Evolutionary conservation across 352 stramenopile genomes (phyloP).

Genomic region (Pythium utonaiense): DNA sequence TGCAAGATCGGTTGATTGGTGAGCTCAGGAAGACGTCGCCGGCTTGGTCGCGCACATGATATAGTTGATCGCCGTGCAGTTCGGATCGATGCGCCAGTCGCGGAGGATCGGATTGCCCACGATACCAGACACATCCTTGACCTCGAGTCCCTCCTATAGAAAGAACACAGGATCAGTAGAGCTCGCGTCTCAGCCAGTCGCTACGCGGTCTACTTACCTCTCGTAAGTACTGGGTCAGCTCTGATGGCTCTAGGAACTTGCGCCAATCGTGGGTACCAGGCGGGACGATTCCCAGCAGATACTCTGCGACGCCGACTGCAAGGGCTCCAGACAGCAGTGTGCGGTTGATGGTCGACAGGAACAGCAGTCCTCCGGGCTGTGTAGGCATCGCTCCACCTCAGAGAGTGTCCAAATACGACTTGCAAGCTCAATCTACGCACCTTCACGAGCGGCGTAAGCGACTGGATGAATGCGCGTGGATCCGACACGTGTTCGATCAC

Average conservation of each 20-base stretch:
- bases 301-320: slow-evolving; percentile 74
- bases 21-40: not conserved
- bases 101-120: slow-evolving; percentile 70
- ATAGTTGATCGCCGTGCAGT: slow-evolving; percentile 80
- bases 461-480: slow-evolving; percentile 61
- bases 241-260: slow-evolving; percentile 77
- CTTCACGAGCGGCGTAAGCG: slow-evolving; percentile 78
- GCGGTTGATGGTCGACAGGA: slow-evolving; percentile 85
- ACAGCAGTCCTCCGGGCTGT: slow-evolving; percentile 70
- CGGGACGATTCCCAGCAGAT: slow-evolving; percentile 68
- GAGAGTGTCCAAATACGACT: too few relatives aligned
- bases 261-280: slow-evolving; percentile 83
- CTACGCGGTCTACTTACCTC: slow-evolving; percentile 23
- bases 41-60: slow-evolving; percentile 76
- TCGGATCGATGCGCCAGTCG: slow-evolving; percentile 70
- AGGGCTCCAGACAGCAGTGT: slow-evolving; percentile 60
- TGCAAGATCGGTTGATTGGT: not conserved
- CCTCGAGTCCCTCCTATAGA: slow-evolving; percentile 36
- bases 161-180: not conserved
- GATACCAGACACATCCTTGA: slow-evolving; percentile 77
- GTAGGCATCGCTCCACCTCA: not conserved
- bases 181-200: not conserved
- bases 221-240: slow-evolving; percentile 54
- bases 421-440: too few relatives aligned
- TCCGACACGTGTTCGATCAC: slow-evolving; percentile 84